phyloP scores from a whole-genome alignment of 768 basidiomycete genomes.

The Trametes cubensis region DNA sequence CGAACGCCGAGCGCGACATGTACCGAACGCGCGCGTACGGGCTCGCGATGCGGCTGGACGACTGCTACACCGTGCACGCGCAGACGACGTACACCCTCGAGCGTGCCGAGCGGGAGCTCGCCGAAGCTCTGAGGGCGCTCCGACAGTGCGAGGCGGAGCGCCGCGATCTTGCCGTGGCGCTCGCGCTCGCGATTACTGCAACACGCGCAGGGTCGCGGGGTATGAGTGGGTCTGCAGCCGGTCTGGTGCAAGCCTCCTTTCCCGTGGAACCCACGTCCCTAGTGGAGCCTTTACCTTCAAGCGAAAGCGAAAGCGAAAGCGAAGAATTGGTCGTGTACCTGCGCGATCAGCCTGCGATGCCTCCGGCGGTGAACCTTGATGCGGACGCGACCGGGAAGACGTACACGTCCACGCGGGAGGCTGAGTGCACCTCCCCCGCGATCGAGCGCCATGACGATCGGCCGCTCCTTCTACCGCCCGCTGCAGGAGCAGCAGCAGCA shows the following conservation, averaged over 20 bases:
- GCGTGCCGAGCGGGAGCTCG: not conserved
- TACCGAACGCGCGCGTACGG: constrained; percentile 16
- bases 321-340: constrained; percentile 4
- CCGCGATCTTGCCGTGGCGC: not conserved
- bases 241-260: too few relatives aligned
- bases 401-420: too few relatives aligned
- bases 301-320: too few relatives aligned
- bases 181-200: not conserved
- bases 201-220: not conserved
- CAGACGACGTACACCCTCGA: constrained; percentile 3
- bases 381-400: too few relatives aligned
- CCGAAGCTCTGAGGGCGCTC: not conserved
- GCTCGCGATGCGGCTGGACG: constrained; percentile 16
- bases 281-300: not conserved
- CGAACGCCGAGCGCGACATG: constrained; percentile 12
- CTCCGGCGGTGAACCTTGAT: not conserved
- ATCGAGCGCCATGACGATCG: not conserved
- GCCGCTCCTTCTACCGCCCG: constrained; percentile 2
- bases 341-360: not conserved
- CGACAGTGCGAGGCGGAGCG: not conserved
- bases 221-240: not conserved
- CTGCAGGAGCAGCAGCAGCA: not conserved
- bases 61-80: constrained; percentile 2
- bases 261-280: not conserved
- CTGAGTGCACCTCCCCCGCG: too few relatives aligned